Conservation (phyloP, 2,329 filamentous ascomycete genomes). For the Stagonosporopsis rhizophila region DNA sequence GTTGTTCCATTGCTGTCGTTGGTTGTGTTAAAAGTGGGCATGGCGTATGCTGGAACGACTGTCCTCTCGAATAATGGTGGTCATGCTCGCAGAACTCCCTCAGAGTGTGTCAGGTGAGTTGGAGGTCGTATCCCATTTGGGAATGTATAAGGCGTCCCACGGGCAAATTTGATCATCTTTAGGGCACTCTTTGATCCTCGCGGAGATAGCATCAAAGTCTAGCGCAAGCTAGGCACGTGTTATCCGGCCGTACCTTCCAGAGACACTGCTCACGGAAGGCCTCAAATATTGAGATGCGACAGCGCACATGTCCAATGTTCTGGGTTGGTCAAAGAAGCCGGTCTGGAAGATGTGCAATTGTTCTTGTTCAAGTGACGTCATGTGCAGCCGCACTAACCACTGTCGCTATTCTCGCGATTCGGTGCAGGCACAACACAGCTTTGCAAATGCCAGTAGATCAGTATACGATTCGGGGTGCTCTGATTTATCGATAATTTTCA, state of each 20-base stretch:
- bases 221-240: neutral
- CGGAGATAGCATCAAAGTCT: neutral
- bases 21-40: neutral
- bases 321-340: no score
- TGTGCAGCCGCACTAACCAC: neutral
- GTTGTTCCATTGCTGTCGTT: neutral
- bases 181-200: neutral
- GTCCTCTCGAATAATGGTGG: neutral
- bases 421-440: neutral
- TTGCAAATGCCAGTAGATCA: neutral
- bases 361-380: no score
- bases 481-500: no score
- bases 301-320: neutral
- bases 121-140: neutral
- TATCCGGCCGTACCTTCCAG: neutral
- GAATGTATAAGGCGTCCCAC: neutral
- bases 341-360: neutral
- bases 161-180: neutral
- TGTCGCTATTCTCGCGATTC: no score
- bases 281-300: neutral
- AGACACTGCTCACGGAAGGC: neutral
- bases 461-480: no score
- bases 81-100: neutral
- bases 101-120: neutral
- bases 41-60: neutral